Evolutionary conservation across 2,329 filamentous ascomycete species (phyloP).

Genomic region (Paecilomyces formosus): DNA sequence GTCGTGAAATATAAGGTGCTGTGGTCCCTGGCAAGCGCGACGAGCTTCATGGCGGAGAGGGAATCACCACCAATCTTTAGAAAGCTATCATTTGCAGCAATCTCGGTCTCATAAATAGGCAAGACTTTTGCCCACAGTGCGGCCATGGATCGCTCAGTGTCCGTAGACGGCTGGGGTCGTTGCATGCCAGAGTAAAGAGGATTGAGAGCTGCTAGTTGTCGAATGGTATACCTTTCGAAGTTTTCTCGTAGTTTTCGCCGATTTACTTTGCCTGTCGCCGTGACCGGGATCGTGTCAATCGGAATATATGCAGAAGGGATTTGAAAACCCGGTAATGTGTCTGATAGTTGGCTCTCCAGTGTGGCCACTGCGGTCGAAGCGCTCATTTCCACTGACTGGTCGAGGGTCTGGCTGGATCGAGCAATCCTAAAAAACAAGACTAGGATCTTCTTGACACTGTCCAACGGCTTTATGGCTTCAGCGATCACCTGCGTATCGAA

Average conservation of each 20-base stretch:
- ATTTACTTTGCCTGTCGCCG: constrained; percentile 15
- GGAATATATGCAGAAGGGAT: constrained; percentile 13
- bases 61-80: constrained; percentile 21
- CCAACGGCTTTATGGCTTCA: background rate
- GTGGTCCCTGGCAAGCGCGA: too few species aligned
- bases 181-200: too few species aligned
- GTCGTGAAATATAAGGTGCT: too few species aligned
- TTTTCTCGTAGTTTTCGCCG: constrained; percentile 10
- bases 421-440: background rate
- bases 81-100: constrained; percentile 17
- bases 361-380: background rate
- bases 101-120: constrained; percentile 24
- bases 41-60: constrained; percentile 20
- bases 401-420: background rate
- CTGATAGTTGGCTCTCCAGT: background rate
- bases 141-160: background rate
- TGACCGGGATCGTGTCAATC: constrained; percentile 10
- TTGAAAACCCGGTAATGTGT: constrained; percentile 15
- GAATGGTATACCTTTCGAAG: background rate
- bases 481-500: background rate
- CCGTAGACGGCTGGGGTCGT: background rate
- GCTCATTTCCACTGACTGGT: background rate
- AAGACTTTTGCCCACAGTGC: constrained; percentile 17
- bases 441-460: background rate
- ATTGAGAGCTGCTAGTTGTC: too few species aligned